phyloP scores from a whole-genome alignment of 805 yeast genomes.

The Barnettozyma populi region DNA sequence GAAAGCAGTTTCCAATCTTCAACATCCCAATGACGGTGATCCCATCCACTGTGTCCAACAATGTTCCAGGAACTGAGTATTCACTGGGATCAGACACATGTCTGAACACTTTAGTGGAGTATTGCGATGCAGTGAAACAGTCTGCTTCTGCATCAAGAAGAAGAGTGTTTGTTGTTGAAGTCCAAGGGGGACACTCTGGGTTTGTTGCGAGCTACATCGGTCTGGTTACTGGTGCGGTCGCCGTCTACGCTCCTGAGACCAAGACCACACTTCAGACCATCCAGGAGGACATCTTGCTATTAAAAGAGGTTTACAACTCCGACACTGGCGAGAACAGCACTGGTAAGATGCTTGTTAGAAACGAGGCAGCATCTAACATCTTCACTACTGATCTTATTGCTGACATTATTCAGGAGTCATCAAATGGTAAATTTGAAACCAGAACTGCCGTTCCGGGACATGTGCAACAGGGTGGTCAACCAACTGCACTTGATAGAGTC shows the following conservation, averaged over 20 bases:
- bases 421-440: conserved; percentile 73
- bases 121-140: conserved; percentile 94
- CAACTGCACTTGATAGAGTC: conserved; percentile 91
- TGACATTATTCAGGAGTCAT: conserved; percentile 75
- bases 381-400: conserved; percentile 81
- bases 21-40: conserved; percentile 90
- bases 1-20: conserved; percentile 79
- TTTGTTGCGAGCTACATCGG: conserved; percentile 85
- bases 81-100: conserved; percentile 96
- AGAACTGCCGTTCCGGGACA: conserved; percentile 97
- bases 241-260: conserved; percentile 86
- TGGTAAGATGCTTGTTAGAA: conserved; percentile 81
- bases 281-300: conserved; percentile 66
- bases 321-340: conserved; percentile 78
- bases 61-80: conserved; percentile 98
- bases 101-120: conserved; percentile 80
- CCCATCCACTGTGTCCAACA: conserved; percentile 95
- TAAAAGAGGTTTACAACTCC: conserved; percentile 60
- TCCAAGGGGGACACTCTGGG: conserved; percentile 97
- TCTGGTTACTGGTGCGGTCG: conserved; percentile 85
- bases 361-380: conserved; percentile 76
- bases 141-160: conserved; percentile 92
- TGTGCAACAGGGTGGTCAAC: conserved; percentile 95
- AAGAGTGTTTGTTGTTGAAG: conserved; percentile 93
- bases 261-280: conserved; percentile 63